These are phyloP conservation scores for Exophiala viscosa DNA, from an alignment of 2,329 filamentous ascomycete genomes.

Conservation along the genomic window DNA sequence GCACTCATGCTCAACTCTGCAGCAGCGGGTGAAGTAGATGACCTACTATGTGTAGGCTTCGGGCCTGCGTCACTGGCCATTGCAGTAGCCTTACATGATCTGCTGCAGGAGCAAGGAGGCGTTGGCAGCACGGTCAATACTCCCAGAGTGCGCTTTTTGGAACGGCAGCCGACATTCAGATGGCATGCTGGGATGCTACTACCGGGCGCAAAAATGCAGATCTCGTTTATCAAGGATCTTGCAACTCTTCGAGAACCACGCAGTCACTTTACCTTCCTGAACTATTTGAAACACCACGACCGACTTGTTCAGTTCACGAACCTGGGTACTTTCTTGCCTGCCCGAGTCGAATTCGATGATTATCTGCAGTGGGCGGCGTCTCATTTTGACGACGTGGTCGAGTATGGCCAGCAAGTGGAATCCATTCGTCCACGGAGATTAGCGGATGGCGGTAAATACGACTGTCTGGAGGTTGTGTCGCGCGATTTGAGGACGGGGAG, in stretches of 20 bases:
- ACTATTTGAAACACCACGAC: conserved; percentile 79
- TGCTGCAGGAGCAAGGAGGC: conserved; percentile 32
- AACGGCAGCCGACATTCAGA: conserved; percentile 76
- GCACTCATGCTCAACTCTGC: conserved; percentile 10
- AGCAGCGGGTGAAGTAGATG: conserved; percentile 61
- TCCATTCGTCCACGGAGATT: conserved; percentile 59
- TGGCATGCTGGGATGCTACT: conserved; percentile 97
- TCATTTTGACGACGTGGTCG: conserved; percentile 69
- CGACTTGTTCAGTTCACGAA: conserved; percentile 91
- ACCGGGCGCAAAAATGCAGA: conserved; percentile 92
- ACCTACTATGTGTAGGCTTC: conserved; percentile 88
- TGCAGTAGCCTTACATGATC: conserved; percentile 81
- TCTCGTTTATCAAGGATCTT: conserved; percentile 94
- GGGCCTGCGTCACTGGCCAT: conserved; percentile 87
- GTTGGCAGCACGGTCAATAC: conserved; percentile 39
- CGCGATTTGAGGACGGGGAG: conserved; percentile 53
- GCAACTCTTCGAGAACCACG: conserved; percentile 83
- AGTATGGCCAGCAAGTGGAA: conserved; percentile 74
- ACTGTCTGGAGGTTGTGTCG: conserved; percentile 65
- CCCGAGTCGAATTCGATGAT: conserved; percentile 86
- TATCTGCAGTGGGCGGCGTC: conserved; percentile 90
- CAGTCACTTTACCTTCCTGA: conserved; percentile 91
- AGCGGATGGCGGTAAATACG: conserved; percentile 39
- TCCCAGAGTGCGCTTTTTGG: conserved; percentile 80
- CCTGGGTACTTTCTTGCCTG: conserved; percentile 80